Evolutionary conservation across 1,139 yeast genomes (phyloP).

Genomic region (Candida glucosophila): DNA sequence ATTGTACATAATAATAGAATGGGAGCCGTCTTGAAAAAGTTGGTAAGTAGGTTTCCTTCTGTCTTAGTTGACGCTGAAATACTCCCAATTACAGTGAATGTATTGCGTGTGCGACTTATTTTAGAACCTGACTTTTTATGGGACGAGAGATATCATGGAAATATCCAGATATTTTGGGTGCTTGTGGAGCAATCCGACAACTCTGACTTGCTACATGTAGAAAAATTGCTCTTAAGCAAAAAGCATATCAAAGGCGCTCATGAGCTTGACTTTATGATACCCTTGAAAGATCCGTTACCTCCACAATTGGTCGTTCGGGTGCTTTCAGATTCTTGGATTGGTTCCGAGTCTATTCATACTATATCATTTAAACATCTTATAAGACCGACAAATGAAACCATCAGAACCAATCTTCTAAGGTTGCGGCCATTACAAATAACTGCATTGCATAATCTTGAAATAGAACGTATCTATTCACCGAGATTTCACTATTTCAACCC

Average conservation of each 20-base stretch:
- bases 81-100: slow-evolving; percentile 85
- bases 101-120: slow-evolving; percentile 68
- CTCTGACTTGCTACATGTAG: slow-evolving; percentile 70
- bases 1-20: slow-evolving; percentile 71
- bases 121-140: slow-evolving; percentile 74
- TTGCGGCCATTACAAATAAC: slow-evolving; percentile 80
- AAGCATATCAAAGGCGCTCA: slow-evolving; percentile 51
- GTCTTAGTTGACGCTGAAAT: slow-evolving; percentile 69
- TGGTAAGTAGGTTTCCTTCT: slow-evolving; percentile 68
- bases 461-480: slow-evolving; percentile 58
- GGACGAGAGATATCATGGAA: slow-evolving; percentile 79
- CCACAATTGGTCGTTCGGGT: slow-evolving; percentile 77
- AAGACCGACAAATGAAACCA: slow-evolving; percentile 79
- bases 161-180: slow-evolving; percentile 84
- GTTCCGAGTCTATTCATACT: slow-evolving; percentile 69
- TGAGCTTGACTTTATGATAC: slow-evolving; percentile 87
- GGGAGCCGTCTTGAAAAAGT: slow-evolving; percentile 57
- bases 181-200: slow-evolving; percentile 81
- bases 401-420: slow-evolving; percentile 70
- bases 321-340: slow-evolving; percentile 83
- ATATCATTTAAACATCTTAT: slow-evolving; percentile 87
- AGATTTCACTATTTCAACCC: slow-evolving; percentile 89
- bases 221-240: slow-evolving; percentile 61
- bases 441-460: slow-evolving; percentile 61
- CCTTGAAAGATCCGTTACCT: slow-evolving; percentile 80